Conservation (phyloP, 2,329 filamentous ascomycete species). For the Tolypocladium ophioglossoides region DNA sequence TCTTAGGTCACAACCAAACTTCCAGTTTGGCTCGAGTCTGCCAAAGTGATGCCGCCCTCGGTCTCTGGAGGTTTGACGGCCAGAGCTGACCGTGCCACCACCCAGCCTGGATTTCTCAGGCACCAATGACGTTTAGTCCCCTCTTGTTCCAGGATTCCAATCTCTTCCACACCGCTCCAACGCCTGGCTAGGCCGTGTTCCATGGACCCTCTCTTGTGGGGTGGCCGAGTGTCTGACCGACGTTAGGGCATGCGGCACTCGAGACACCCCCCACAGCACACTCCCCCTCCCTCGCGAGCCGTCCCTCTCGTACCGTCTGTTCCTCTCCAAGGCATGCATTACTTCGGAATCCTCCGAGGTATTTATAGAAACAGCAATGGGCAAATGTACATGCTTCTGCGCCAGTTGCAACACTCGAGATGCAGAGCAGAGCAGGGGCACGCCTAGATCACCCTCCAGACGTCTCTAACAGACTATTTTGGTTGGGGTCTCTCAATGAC, state of each 20-base stretch:
- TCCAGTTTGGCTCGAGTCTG: too few species aligned
- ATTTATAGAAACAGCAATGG: not conserved
- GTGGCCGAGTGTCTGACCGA: not conserved
- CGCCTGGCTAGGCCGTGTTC: too few species aligned
- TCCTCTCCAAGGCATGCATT: too few species aligned
- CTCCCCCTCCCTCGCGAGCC: not conserved
- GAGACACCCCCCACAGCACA: not conserved
- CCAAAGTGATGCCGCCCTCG: too few species aligned
- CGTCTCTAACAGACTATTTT: too few species aligned
- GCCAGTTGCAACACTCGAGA: too few species aligned
- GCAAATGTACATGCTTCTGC: not conserved
- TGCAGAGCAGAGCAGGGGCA: too few species aligned
- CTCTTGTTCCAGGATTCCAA: not conserved
- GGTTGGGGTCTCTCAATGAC: too few species aligned
- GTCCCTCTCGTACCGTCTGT: not conserved
- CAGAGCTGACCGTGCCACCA: too few species aligned
- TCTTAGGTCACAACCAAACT: too few species aligned
- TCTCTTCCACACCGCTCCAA: not conserved
- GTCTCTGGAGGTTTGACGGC: not conserved
- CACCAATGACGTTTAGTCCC: not conserved
- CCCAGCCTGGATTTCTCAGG: not conserved
- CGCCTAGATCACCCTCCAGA: too few species aligned
- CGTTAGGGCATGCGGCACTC: not conserved
- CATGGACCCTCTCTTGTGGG: not conserved
- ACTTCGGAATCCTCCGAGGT: not conserved